Conservation (phyloP, 768 basidiomycete genomes). For the Tricholoma bakamatsutake region DNA sequence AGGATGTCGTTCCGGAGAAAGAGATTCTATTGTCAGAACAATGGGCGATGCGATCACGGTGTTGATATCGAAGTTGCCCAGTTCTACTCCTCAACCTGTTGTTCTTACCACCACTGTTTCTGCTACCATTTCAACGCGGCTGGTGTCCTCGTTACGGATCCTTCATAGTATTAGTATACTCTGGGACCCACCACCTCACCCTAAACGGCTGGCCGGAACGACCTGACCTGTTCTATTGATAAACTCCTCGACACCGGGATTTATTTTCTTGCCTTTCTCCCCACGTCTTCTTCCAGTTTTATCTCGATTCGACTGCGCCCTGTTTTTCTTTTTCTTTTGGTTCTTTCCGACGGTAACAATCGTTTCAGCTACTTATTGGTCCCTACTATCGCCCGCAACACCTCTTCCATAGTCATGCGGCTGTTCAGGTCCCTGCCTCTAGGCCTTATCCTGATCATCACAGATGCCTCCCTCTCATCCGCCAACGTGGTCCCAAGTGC, state of each 20-base stretch:
- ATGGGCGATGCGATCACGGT: neutral
- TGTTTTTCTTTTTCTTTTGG: slow-evolving; percentile 15
- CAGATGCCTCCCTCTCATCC: slow-evolving; percentile 20
- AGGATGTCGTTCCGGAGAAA: neutral
- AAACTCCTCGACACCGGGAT: slow-evolving; percentile 8
- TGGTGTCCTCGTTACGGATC: slow-evolving; percentile 6
- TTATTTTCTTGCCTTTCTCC: slow-evolving; percentile 10
- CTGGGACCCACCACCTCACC: slow-evolving; percentile 15
- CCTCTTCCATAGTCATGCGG: slow-evolving; percentile 11
- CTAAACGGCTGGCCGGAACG: slow-evolving; percentile 19
- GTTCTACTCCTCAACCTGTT: no score
- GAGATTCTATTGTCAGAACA: neutral
- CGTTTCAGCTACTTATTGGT: slow-evolving; percentile 14
- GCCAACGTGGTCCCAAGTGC: slow-evolving; percentile 35
- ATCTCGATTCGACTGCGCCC: slow-evolving; percentile 20
- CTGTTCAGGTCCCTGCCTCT: slow-evolving; percentile 28
- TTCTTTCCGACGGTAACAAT: slow-evolving; percentile 10
- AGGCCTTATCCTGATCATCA: slow-evolving; percentile 29
- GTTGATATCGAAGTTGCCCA: neutral
- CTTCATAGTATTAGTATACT: neutral
- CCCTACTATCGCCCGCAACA: slow-evolving; percentile 7
- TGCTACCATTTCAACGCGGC: slow-evolving; percentile 4
- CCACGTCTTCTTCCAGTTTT: slow-evolving; percentile 3
- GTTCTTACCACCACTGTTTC: no score
- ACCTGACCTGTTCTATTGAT: slow-evolving; percentile 15